Conservation (phyloP, 1,284 basidiomycete species). For the Malassezia restricta region DNA sequence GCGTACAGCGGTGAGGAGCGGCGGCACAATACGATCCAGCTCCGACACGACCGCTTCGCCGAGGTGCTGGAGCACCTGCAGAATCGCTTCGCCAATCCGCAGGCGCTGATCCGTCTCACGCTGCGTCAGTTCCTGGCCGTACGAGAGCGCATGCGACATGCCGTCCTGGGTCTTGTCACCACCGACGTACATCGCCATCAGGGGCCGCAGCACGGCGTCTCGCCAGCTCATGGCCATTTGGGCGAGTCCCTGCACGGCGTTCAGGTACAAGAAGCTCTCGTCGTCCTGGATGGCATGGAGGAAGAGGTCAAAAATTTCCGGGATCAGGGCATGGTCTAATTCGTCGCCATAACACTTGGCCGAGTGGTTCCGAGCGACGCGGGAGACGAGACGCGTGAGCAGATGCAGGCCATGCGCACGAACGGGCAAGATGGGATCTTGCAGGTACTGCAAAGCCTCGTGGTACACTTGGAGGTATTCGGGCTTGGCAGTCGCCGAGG, state of each 20-base stretch:
- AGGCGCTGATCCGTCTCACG: constrained; percentile 65
- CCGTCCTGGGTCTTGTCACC: constrained; percentile 18
- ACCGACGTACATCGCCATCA: constrained; percentile 29
- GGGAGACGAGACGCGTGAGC: constrained; percentile 28
- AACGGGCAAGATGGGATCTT: constrained; percentile 87
- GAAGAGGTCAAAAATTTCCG: constrained; percentile 76
- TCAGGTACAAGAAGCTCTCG: constrained; percentile 87
- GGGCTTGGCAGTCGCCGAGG: constrained; percentile 2
- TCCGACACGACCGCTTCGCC: constrained; percentile 59
- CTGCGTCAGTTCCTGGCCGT: constrained; percentile 22
- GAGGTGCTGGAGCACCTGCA: constrained; percentile 62
- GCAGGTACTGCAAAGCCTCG: constrained; percentile 70
- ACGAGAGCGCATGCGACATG: background rate
- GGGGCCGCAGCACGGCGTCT: constrained; percentile 16
- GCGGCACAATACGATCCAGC: constrained; percentile 33
- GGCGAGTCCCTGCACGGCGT: constrained; percentile 76
- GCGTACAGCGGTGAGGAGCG: constrained; percentile 27
- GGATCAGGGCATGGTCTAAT: constrained; percentile 51
- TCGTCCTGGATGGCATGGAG: constrained; percentile 74
- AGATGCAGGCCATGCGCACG: constrained; percentile 66
- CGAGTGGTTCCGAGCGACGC: background rate
- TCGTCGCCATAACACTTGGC: constrained; percentile 6
- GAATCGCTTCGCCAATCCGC: constrained; percentile 77
- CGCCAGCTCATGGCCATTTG: constrained; percentile 45
- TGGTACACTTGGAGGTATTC: constrained; percentile 53